A percentile compares a stretch with the other conserved stretches of the same genome.
Evolutionary conservation across 2,329 filamentous ascomycete genomes (phyloP).

Genomic region (Seiridium unicorne): DNA sequence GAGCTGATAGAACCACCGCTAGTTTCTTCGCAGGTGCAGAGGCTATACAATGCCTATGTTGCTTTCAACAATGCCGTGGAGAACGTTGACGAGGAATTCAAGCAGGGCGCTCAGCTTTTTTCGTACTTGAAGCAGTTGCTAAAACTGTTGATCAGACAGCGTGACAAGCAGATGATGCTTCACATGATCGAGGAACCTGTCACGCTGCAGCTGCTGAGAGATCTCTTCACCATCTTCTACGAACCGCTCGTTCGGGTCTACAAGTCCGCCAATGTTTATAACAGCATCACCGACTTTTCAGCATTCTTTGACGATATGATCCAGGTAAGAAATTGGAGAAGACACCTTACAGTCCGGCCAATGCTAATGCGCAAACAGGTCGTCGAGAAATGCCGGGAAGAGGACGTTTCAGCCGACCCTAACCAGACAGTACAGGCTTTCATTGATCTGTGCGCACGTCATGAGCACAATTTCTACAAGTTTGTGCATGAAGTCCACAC

Average conservation of each 20-base stretch:
- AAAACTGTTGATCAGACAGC: slow-evolving; percentile 85
- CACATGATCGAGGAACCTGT: slow-evolving; percentile 93
- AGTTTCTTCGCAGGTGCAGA: slow-evolving; percentile 71
- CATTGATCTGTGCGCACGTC: slow-evolving; percentile 91
- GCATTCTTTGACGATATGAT: slow-evolving; percentile 93
- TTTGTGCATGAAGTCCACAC: slow-evolving; percentile 98
- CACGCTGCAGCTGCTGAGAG: slow-evolving; percentile 93
- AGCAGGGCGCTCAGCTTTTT: slow-evolving; percentile 86
- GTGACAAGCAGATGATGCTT: slow-evolving; percentile 98
- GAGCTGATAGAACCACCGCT: slow-evolving; percentile 73
- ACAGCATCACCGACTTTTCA: slow-evolving; percentile 94
- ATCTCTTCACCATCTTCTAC: slow-evolving; percentile 98
- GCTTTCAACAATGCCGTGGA: slow-evolving; percentile 95
- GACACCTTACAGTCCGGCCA: neutral
- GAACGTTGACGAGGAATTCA: slow-evolving; percentile 84
- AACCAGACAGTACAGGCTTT: slow-evolving; percentile 98
- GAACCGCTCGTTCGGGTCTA: slow-evolving; percentile 96
- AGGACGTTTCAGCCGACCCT: slow-evolving; percentile 88
- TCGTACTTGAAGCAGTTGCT: slow-evolving; percentile 92
- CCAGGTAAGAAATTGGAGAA: slow-evolving; percentile 47
- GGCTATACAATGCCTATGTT: slow-evolving; percentile 90
- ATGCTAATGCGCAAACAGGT: slow-evolving; percentile 38
- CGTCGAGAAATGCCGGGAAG: slow-evolving; percentile 63
- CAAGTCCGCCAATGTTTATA: slow-evolving; percentile 98
- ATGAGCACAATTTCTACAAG: slow-evolving; percentile 97